Evolutionary conservation across 2,329 filamentous ascomycete species (phyloP), one percentile per base, ranked within the genome.

Genomic region (Lasiodiplodia sp.): DNA sequence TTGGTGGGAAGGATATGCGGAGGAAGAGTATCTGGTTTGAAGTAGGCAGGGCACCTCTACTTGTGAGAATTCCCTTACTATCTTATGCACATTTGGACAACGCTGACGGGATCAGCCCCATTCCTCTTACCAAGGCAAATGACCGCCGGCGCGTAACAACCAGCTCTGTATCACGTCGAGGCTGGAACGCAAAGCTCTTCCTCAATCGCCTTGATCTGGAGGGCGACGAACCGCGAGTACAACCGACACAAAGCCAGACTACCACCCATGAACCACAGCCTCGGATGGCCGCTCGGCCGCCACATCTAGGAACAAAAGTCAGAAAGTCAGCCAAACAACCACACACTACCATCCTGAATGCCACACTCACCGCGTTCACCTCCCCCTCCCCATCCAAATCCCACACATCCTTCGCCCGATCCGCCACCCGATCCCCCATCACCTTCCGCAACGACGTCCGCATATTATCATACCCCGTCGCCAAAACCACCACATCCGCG

Each of bases 391-490:
- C 74, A 63, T 82, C 79, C 21, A 83, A 56, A 57, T 75, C 75
- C 75, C 80, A 81, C 10, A 81, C 77, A 69, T 89, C 87, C 2
- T 80, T 80, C 4, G 89, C 83, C 28, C 83, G 81, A 64, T 88
- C 85, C 0, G 87, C 89, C 11, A 92, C 81, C n/a, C 84, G 82
- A 28, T 89, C 84, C 0, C 90, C 91, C 68, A 92, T 83, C 21
- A 91, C 86, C 38, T 83, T 81, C 18, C 87, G 79, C 1, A 89
- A 87, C 25, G 87, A 86, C 0, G 87, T 88, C 11, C 84, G 82
- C 90, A 92, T 93, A 73, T 91, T 91, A 70, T 89, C 85, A 72
- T 90, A 92, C 0, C 87, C 82, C 0, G 82, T 84, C 0, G 82
- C 82, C 8, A 83, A 69, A 2, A 92, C 83, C 14, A 92, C 85